A percentile compares a stretch with the other conserved stretches of the same genome.
Evolutionary conservation across 1,139 yeast genomes (phyloP).

Genomic region (Sporopachydermia cereana): DNA sequence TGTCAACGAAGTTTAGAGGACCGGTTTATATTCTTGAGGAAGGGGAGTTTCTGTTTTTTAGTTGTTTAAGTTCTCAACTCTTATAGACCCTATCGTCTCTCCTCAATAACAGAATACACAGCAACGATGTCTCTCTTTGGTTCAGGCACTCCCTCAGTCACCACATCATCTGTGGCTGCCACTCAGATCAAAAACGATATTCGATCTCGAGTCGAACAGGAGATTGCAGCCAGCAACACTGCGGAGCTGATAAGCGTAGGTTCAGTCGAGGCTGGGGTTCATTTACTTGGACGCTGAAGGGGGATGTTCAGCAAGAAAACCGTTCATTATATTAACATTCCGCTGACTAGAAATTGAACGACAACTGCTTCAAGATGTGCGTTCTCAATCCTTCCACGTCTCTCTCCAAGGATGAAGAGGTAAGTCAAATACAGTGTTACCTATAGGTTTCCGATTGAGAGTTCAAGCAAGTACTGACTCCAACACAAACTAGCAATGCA

Average conservation of each 20-base stretch:
- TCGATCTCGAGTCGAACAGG: constrained; percentile 1
- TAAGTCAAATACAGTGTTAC: neutral
- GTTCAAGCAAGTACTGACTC: neutral
- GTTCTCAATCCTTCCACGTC: neutral
- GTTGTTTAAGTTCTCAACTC: too few species aligned
- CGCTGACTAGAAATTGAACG: constrained; percentile 5
- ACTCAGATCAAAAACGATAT: constrained; percentile 4
- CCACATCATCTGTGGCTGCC: constrained; percentile 1
- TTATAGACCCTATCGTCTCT: too few species aligned
- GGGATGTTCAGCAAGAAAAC: too few species aligned
- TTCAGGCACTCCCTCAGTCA: neutral
- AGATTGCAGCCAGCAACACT: constrained; percentile 4
- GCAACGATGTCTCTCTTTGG: constrained; percentile 4
- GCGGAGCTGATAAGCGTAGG: constrained; percentile 1
- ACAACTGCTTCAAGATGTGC: constrained; percentile 3
- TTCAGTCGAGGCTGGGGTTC: neutral
- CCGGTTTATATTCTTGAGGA: too few species aligned
- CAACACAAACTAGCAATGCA: constrained; percentile 1
- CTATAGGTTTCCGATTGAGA: neutral
- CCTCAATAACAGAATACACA: too few species aligned
- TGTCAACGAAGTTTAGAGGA: too few species aligned
- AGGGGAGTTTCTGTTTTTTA: too few species aligned
- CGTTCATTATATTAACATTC: constrained; percentile 1
- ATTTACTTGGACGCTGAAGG: too few species aligned
- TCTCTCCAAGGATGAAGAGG: constrained; percentile 2